phyloP scores from a whole-genome alignment of 208 protist genomes.

The Porcisia deanei region DNA sequence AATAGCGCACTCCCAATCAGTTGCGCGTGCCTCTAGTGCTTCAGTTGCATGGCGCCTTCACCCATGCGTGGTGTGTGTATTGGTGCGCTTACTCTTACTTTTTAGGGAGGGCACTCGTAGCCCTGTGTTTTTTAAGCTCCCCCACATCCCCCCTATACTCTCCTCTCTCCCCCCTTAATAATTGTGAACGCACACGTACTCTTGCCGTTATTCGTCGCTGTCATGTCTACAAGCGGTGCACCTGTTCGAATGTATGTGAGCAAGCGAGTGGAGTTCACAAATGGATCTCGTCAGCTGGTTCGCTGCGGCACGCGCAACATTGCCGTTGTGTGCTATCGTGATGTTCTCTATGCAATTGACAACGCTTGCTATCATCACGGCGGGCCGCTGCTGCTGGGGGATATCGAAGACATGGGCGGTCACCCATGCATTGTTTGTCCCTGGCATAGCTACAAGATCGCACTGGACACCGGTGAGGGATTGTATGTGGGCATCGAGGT shows the following conservation, averaged over 20 bases:
- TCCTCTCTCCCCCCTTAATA: too few species aligned
- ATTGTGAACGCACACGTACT: not conserved
- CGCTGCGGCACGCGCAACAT: slow-evolving; percentile 83
- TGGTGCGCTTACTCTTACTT: too few species aligned
- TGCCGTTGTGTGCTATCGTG: slow-evolving; percentile 67
- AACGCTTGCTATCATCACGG: slow-evolving; percentile 94
- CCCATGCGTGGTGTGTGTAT: too few species aligned
- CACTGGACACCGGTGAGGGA: slow-evolving; percentile 87
- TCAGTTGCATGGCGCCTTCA: too few species aligned
- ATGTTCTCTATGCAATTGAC: slow-evolving; percentile 84
- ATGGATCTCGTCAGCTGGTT: slow-evolving; percentile 74
- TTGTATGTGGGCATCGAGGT: slow-evolving; percentile 81
- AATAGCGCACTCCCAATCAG: too few species aligned
- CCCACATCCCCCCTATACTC: too few species aligned
- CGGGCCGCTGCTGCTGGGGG: slow-evolving; percentile 81
- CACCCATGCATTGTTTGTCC: slow-evolving; percentile 91
- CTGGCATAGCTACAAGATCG: slow-evolving; percentile 91
- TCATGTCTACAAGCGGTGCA: slow-evolving; percentile 3
- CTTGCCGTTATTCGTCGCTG: not conserved
- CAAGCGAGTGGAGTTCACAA: slow-evolving; percentile 28
- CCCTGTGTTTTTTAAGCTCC: too few species aligned
- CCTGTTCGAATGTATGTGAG: slow-evolving; percentile 34
- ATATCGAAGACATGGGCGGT: slow-evolving; percentile 91
- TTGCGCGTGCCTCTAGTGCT: too few species aligned
- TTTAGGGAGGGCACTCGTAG: too few species aligned